Percentiles rank a stretch among this genome's conserved stretches.
These are phyloP conservation scores for Pleurotus platypus DNA, from an alignment of 768 basidiomycete genomes.

Conservation along the genomic window DNA sequence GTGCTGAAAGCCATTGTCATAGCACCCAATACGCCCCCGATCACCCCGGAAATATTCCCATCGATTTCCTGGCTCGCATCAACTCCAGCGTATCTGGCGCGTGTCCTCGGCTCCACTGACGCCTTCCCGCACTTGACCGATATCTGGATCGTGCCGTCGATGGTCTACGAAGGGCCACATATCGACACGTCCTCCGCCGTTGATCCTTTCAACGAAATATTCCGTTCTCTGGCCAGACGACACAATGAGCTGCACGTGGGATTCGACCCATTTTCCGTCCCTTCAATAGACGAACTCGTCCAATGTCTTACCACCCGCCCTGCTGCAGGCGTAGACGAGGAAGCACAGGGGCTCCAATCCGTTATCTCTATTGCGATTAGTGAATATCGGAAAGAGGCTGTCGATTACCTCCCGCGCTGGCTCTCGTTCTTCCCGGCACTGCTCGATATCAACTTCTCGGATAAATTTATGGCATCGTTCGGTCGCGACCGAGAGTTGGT, in stretches of 20 bases:
- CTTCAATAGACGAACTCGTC: not conserved
- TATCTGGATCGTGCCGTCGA: constrained; percentile 1
- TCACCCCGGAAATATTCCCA: not conserved
- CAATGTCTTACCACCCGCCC: constrained; percentile 2
- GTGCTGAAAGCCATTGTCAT: not conserved
- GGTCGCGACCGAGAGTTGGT: not conserved
- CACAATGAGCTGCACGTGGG: not conserved
- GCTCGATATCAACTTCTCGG: constrained; percentile 6
- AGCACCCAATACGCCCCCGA: not conserved
- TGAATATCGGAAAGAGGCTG: constrained; percentile 5
- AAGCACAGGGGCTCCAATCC: not conserved
- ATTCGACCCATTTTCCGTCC: constrained; percentile 1
- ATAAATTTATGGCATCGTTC: constrained; percentile 3
- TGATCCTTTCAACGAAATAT: constrained; percentile 1
- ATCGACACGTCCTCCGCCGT: not conserved
- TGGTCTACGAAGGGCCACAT: constrained; percentile 1
- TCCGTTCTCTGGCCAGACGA: not conserved
- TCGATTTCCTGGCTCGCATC: constrained; percentile 1
- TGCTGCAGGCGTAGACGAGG: not conserved
- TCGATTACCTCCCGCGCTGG: constrained; percentile 2
- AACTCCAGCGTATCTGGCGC: constrained; percentile 1
- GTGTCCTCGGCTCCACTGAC: not conserved
- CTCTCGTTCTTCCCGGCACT: constrained; percentile 5
- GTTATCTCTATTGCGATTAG: constrained; percentile 3
- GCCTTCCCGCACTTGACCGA: constrained; percentile 1